Conservation (phyloP, 306 rosid genomes). For the Cyamopsis tetragonoloba region DNA sequence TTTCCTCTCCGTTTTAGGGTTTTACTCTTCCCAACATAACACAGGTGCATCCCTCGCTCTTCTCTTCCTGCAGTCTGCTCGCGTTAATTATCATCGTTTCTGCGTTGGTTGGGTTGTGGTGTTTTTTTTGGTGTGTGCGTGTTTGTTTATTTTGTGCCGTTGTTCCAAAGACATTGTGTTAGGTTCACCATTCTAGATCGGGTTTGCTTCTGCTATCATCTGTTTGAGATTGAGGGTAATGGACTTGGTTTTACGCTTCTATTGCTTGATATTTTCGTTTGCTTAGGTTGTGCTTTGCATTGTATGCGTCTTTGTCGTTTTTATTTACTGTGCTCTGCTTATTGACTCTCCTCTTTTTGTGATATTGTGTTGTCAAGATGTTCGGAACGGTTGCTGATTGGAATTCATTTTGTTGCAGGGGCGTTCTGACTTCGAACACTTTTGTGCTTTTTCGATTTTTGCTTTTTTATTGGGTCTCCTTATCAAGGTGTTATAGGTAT, state of each 20-base stretch:
- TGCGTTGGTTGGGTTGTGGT: not conserved
- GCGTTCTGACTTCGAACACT: not conserved
- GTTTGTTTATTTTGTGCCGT: not conserved
- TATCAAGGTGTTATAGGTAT: not conserved
- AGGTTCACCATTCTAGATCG: conserved; percentile 8
- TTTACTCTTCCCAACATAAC: not conserved
- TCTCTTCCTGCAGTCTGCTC: not conserved
- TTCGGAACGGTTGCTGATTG: not conserved
- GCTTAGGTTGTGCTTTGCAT: not conserved
- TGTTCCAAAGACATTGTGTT: not conserved
- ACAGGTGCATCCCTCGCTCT: not conserved
- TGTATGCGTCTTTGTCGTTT: not conserved
- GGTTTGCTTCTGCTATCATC: not conserved
- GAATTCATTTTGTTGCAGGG: conserved; percentile 7
- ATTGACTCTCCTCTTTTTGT: not conserved
- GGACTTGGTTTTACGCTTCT: not conserved
- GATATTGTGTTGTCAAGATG: not conserved
- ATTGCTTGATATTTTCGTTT: not conserved
- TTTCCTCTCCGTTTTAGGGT: conserved; percentile 22
- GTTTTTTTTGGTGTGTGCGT: not conserved
- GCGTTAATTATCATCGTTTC: not conserved
- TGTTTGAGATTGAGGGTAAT: conserved; percentile 2
- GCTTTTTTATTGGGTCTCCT: not conserved
- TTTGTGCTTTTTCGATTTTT: not conserved
- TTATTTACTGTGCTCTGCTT: not conserved